Conservation (phyloP, 1,139 yeast genomes). For the Protomyces macrosporus region DNA sequence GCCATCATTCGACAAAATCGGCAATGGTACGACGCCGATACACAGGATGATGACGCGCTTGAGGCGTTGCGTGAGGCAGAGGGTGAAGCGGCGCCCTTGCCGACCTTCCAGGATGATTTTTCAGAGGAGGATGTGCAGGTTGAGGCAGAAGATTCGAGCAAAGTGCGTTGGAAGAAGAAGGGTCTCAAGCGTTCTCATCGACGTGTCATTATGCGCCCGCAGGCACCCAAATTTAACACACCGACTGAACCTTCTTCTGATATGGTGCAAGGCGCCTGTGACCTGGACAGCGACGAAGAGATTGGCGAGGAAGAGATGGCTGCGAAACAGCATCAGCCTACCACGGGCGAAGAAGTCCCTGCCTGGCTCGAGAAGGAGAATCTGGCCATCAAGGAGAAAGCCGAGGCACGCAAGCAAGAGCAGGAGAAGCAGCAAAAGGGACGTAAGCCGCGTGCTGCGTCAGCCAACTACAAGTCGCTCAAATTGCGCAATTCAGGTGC, state of each 20-base stretch:
- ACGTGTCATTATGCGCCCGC: slow-evolving; percentile 19
- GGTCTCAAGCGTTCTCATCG: slow-evolving; percentile 19
- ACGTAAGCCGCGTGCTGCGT: neutral
- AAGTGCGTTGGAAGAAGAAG: slow-evolving; percentile 22
- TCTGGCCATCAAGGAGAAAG: neutral
- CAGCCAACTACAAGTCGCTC: slow-evolving; percentile 20
- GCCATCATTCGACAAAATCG: slow-evolving; percentile 9
- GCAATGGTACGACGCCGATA: slow-evolving; percentile 7
- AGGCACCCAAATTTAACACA: neutral
- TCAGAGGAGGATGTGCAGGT: neutral
- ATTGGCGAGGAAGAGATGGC: slow-evolving; percentile 9
- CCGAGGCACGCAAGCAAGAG: neutral
- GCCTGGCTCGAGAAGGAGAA: neutral
- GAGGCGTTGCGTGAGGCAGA: slow-evolving; percentile 16
- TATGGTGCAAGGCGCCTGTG: neutral
- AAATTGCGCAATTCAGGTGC: slow-evolving; percentile 21
- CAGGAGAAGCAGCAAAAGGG: neutral
- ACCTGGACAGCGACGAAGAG: slow-evolving; percentile 20
- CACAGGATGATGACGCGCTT: slow-evolving; percentile 22
- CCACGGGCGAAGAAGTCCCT: neutral
- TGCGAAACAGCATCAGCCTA: neutral
- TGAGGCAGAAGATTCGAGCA: neutral
- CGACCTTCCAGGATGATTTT: neutral
- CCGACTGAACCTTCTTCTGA: neutral
- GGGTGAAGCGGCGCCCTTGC: neutral